Evolutionary conservation across 768 basidiomycete genomes (phyloP).

Genomic region (Auriscalpium microsporum): DNA sequence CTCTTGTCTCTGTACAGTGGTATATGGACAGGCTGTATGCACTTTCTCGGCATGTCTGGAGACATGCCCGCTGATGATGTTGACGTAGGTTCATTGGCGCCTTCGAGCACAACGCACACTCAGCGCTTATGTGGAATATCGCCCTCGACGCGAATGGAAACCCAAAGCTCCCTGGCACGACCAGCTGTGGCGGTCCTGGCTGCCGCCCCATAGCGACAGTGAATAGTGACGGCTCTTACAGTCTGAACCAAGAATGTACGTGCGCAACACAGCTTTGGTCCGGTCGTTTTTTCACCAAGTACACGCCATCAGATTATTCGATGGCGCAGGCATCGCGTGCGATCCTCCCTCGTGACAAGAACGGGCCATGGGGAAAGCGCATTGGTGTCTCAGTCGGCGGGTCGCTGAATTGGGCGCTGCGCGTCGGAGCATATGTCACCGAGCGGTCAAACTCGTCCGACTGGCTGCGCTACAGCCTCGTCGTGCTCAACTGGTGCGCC

Average conservation of each 20-base stretch:
- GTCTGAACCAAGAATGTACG: constrained; percentile 67
- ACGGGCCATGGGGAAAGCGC: constrained; percentile 61
- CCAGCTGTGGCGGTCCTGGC: constrained; percentile 51
- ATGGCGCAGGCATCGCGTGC: constrained; percentile 75
- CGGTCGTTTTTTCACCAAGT: no score
- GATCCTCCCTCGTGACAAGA: constrained; percentile 55
- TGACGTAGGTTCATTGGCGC: constrained; percentile 32
- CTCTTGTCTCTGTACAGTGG: constrained; percentile 36
- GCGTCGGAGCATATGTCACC: constrained; percentile 62
- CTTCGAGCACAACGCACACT: constrained; percentile 30
- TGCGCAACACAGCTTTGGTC: not conserved
- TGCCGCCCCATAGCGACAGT: constrained; percentile 64
- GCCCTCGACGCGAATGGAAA: constrained; percentile 54
- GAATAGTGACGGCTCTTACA: constrained; percentile 54
- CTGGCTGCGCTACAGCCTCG: constrained; percentile 58
- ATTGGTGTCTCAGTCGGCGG: constrained; percentile 60
- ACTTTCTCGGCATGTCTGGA: not conserved
- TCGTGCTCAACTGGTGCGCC: constrained; percentile 67
- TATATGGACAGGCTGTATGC: constrained; percentile 56
- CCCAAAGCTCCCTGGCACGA: constrained; percentile 58
- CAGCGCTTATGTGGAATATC: constrained; percentile 70
- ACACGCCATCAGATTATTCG: constrained; percentile 40
- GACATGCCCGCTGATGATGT: not conserved
- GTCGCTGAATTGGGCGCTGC: constrained; percentile 43
- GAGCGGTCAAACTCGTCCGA: constrained; percentile 43